Evolutionary conservation across 2,329 filamentous ascomycete species (phyloP), one percentile per base, ranked within the genome.

Genomic region (Phyllosticta citriasiana): DNA sequence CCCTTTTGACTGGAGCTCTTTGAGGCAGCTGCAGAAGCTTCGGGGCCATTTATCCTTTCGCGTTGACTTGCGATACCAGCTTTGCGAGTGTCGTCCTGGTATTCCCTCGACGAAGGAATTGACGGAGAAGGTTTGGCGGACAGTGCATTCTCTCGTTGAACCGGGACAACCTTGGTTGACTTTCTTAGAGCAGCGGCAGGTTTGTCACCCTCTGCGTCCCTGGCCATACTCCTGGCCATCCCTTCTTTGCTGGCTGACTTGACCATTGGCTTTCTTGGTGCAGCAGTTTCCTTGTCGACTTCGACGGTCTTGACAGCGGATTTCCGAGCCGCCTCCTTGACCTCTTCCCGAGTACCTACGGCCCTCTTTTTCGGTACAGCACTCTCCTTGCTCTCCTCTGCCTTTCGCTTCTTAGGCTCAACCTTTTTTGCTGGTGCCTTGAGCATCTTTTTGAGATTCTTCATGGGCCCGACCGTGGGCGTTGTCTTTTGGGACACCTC

Each of bases 381-480:
- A 16, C 55, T 57, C 10, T 51, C 57, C 14, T 55, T 58, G 68
- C 27, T 63, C 59, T 70, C 70, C 59, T 73, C 78, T 16, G 78
- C 73, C 69, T 80, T 81, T 66, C 78, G 71, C 62, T 78, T 79
- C 69, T 81, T 82, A 52, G 72, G n/a, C 72, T 57, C 60, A 6
- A 27, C 70, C 70, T 82, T 82, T 65, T 75, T 71, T 7, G 73
- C 70, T 52, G 72, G 65, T 2, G 69, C 33, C 58, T 72, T 73
- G 57, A 57, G 55, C 27, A 40, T 16, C 53, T 64, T 64, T 33
- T 59, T 56, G 26, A 60, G 35, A 22, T 57, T 53, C 57, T 51
- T 55, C 47, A 56, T 24, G 26, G 19, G 30, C n/a, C n/a, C 26
- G 24, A 47, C 53, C 6, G 59, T 51, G 5, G 59, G 55, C 9